Evolutionary conservation across 129 eudicot genomes (phyloP).

Genomic region (Rutidosis leptorrhynchoides): DNA sequence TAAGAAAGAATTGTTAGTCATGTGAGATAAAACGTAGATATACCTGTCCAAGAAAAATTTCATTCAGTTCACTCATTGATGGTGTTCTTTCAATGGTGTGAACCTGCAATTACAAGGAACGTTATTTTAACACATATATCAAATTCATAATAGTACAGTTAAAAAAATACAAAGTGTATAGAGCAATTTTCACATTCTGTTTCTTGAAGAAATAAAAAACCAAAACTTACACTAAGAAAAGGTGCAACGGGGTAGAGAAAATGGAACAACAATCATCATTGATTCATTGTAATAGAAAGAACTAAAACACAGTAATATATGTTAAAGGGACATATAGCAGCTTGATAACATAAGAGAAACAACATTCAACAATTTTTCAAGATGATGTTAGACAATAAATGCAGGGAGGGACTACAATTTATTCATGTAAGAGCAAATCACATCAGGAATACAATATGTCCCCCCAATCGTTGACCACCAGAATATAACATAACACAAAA

Average conservation of each 20-base stretch:
- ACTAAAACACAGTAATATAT: not conserved
- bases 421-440: conserved; percentile 8
- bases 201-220: not conserved
- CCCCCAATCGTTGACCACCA: not conserved
- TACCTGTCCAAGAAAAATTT: conserved; percentile 98
- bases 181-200: conserved; percentile 1
- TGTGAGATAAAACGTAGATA: conserved; percentile 19
- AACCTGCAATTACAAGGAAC: conserved; percentile 55
- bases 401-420: conserved; percentile 4
- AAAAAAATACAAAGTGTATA: conserved; percentile 9
- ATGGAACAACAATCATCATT: not conserved
- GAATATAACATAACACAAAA: conserved; percentile 12
- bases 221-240: conserved; percentile 4
- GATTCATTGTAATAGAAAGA: not conserved
- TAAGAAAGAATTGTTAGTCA: conserved; percentile 8
- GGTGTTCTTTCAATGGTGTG: conserved; percentile 91
- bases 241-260: not conserved
- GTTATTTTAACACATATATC: conserved; percentile 13
- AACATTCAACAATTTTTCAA: not conserved
- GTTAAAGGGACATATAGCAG: not conserved
- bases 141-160: conserved; percentile 19
- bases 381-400: not conserved
- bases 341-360: not conserved
- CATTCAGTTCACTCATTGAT: conserved; percentile 97
- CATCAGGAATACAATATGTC: not conserved